phyloP scores from a whole-genome alignment of 805 yeast genomes.

The Torulaspora gathmanii region DNA sequence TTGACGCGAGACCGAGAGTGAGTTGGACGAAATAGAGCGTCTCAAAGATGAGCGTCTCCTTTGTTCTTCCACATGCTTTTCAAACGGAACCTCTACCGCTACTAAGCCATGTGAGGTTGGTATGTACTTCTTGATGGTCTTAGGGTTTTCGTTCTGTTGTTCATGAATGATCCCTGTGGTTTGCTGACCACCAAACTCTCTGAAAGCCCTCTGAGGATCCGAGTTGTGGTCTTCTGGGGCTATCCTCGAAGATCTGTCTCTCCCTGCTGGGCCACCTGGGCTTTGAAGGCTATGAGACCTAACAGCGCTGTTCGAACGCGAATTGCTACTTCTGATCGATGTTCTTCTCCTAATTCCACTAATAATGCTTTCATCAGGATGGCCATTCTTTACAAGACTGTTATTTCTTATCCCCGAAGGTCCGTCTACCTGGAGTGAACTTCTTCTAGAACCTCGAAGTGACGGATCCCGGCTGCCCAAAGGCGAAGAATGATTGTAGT shows the following conservation, averaged over 20 bases:
- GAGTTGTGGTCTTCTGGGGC: slow-evolving; percentile 1
- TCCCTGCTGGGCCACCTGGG: slow-evolving; percentile 8
- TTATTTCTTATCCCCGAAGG: slow-evolving; percentile 8
- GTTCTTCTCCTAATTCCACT: slow-evolving; percentile 7
- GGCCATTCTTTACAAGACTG: slow-evolving; percentile 1
- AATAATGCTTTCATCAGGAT: slow-evolving; percentile 6
- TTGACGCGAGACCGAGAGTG: slow-evolving; percentile 7
- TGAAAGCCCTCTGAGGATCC: slow-evolving; percentile 33
- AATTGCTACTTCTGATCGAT: slow-evolving; percentile 1
- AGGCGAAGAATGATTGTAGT: slow-evolving; percentile 17
- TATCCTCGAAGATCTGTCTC: slow-evolving; percentile 7
- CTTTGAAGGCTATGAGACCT: slow-evolving; percentile 21
- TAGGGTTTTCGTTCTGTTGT: slow-evolving; percentile 27
- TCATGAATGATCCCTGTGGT: slow-evolving; percentile 29
- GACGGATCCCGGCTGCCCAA: slow-evolving; percentile 16
- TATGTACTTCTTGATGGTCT: slow-evolving; percentile 60
- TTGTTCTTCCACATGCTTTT: slow-evolving; percentile 22
- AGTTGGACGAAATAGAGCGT: slow-evolving; percentile 15
- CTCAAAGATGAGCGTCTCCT: slow-evolving; percentile 13
- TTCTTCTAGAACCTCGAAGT: slow-evolving; percentile 12
- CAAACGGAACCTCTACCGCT: slow-evolving; percentile 61
- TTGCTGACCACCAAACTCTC: slow-evolving; percentile 35
- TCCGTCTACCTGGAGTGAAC: slow-evolving; percentile 11
- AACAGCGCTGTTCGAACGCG: not conserved
- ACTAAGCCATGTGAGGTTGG: slow-evolving; percentile 72